phyloP scores from a whole-genome alignment of 768 basidiomycete genomes.

The Russula ochroleuca region DNA sequence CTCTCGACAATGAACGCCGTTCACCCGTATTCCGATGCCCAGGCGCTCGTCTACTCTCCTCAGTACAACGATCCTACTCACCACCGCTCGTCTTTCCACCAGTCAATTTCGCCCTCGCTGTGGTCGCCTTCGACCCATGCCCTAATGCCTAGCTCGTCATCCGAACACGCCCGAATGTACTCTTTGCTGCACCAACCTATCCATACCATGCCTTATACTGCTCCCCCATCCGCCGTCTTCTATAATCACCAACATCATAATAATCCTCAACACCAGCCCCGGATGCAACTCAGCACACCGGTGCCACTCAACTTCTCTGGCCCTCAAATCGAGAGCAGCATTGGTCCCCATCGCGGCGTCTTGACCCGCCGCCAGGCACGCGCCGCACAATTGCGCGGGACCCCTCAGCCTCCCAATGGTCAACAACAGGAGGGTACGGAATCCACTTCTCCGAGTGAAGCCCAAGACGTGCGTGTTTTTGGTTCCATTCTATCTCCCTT shows the following conservation, averaged over 20 bases:
- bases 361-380: slow-evolving; percentile 27
- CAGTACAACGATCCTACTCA: slow-evolving; percentile 27
- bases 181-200: slow-evolving; percentile 29
- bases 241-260: slow-evolving; percentile 24
- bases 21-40: slow-evolving; percentile 26
- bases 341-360: slow-evolving; percentile 26
- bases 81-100: slow-evolving; percentile 26
- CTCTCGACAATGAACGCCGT: slow-evolving; percentile 26
- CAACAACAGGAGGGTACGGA: slow-evolving; percentile 17
- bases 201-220: slow-evolving; percentile 28
- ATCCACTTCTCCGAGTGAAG: slow-evolving; percentile 15
- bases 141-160: slow-evolving; percentile 24
- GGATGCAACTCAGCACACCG: slow-evolving; percentile 21
- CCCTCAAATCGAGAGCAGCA: slow-evolving; percentile 26
- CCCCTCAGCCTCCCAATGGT: slow-evolving; percentile 5
- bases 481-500: slow-evolving; percentile 1
- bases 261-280: slow-evolving; percentile 16
- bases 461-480: slow-evolving; percentile 24
- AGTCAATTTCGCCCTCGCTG: slow-evolving; percentile 23
- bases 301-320: slow-evolving; percentile 23
- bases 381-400: slow-evolving; percentile 21
- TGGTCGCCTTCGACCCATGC: slow-evolving; percentile 30
- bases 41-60: slow-evolving; percentile 21
- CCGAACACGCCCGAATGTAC: slow-evolving; percentile 28
- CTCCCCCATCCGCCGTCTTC: slow-evolving; percentile 24